phyloP scores from a whole-genome alignment of 495 filamentous ascomycete species.

The Bombardia bombarda region DNA sequence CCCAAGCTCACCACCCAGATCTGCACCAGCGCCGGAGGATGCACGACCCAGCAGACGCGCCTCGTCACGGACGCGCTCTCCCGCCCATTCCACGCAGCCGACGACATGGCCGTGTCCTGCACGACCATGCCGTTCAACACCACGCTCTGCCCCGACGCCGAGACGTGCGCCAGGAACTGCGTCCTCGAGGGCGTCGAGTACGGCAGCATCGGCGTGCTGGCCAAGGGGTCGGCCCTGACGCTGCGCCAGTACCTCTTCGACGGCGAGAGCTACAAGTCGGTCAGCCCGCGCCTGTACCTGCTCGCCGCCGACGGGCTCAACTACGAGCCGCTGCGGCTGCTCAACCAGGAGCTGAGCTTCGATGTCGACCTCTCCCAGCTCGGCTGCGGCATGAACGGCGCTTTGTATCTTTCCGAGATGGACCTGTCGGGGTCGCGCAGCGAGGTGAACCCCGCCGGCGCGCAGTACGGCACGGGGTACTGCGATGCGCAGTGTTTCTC shows the following conservation, averaged over 20 bases:
- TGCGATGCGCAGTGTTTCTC: slow-evolving; percentile 60
- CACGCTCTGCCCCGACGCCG: slow-evolving; percentile 40
- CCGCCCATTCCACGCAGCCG: slow-evolving; percentile 38
- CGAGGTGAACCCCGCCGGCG: slow-evolving; percentile 51
- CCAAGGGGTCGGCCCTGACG: slow-evolving; percentile 30
- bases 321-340: slow-evolving; percentile 53
- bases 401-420: slow-evolving; percentile 63
- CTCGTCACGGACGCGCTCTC: slow-evolving; percentile 44
- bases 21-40: slow-evolving; percentile 41
- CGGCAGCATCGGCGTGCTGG: slow-evolving; percentile 34
- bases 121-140: slow-evolving; percentile 35
- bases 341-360: slow-evolving; percentile 53
- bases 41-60: slow-evolving; percentile 33
- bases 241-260: slow-evolving; percentile 37
- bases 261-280: slow-evolving; percentile 14
- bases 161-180: slow-evolving; percentile 44
- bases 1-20: slow-evolving; percentile 39
- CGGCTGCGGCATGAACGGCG: slow-evolving; percentile 60
- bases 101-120: slow-evolving; percentile 26
- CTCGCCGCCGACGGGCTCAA: slow-evolving; percentile 44
- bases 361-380: slow-evolving; percentile 55
- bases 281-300: slow-evolving; percentile 54
- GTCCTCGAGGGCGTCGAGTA: slow-evolving; percentile 41
- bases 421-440: slow-evolving; percentile 43
- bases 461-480: slow-evolving; percentile 60